Percentiles rank a stretch among this genome's conserved stretches.
phyloP scores from a whole-genome alignment of 768 basidiomycete genomes.

The Xerocomus spinulosus region DNA sequence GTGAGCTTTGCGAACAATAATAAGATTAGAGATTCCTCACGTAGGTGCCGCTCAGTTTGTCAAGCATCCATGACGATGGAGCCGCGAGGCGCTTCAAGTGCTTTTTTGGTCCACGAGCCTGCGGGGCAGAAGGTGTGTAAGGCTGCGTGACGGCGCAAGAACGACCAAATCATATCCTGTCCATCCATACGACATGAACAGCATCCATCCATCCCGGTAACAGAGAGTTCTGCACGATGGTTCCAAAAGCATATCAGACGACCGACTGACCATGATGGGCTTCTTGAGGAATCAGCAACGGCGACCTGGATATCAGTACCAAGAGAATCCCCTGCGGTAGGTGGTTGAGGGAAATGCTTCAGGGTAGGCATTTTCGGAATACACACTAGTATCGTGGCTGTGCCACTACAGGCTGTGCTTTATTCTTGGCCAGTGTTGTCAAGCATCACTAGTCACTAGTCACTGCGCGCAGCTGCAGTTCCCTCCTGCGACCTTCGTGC shows the following conservation, averaged over 20 bases:
- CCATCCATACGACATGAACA: constrained; percentile 14
- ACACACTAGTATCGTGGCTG: not conserved
- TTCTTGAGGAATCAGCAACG: constrained; percentile 25
- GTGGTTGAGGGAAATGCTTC: constrained; percentile 5
- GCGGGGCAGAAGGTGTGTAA: constrained; percentile 21
- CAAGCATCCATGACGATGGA: constrained; percentile 99
- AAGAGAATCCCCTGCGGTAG: constrained; percentile 1
- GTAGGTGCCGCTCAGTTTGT: constrained; percentile 95
- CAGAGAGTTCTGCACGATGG: not conserved
- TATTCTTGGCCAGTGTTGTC: not conserved
- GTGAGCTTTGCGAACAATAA: constrained; percentile 4
- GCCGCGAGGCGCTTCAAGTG: constrained; percentile 97
- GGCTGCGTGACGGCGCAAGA: not conserved
- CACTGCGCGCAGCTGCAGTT: not conserved
- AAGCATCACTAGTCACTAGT: too few relatives aligned
- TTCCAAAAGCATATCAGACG: not conserved
- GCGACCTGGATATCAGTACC: constrained; percentile 22
- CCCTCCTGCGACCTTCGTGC: not conserved
- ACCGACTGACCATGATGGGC: constrained; percentile 31
- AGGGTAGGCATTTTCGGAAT: constrained; percentile 19
- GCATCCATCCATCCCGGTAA: constrained; percentile 27
- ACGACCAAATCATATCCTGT: constrained; percentile 4
- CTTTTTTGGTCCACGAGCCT: constrained; percentile 99
- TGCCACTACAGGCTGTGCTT: constrained; percentile 5
- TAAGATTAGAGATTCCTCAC: constrained; percentile 42